phyloP scores from a whole-genome alignment of 768 basidiomycete genomes.

The Neoboletus subvelutipes region DNA sequence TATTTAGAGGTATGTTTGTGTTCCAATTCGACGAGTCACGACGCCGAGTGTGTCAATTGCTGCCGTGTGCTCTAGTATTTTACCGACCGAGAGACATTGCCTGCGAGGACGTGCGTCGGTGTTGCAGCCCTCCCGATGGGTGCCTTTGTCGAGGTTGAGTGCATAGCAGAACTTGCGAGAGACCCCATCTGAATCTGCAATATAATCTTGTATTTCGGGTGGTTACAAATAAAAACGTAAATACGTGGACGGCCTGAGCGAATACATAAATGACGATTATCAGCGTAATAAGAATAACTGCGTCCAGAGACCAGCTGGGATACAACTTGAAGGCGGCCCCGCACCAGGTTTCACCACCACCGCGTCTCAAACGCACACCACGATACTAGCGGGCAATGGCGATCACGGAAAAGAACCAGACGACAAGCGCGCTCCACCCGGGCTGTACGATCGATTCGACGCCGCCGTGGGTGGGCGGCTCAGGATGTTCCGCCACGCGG shows the following conservation, averaged over 20 bases:
- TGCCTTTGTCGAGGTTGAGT: conserved; percentile 62
- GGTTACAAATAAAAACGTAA: neutral
- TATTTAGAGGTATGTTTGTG: conserved; percentile 33
- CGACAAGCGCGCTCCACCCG: neutral
- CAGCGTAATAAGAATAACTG: neutral
- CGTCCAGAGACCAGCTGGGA: neutral
- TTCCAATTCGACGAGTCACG: neutral
- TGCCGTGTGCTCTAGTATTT: conserved; percentile 42
- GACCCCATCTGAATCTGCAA: neutral
- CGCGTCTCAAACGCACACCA: conserved; percentile 9
- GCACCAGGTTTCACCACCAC: conserved; percentile 2
- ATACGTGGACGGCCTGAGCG: neutral
- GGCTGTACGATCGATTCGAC: conserved; percentile 4
- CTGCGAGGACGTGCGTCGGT: conserved; percentile 59
- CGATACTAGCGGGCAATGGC: neutral
- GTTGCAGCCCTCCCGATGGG: conserved; percentile 52
- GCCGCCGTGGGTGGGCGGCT: conserved; percentile 12
- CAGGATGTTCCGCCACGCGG: conserved; percentile 31
- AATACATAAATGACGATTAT: neutral
- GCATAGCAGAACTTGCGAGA: conserved; percentile 43
- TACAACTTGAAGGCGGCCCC: neutral
- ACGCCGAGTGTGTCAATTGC: neutral
- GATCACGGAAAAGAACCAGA: conserved; percentile 12
- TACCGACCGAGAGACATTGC: conserved; percentile 37
- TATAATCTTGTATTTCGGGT: neutral